Evolutionary conservation across 2,329 filamentous ascomycete species (phyloP).

Genomic region (Aureobasidium vineae): DNA sequence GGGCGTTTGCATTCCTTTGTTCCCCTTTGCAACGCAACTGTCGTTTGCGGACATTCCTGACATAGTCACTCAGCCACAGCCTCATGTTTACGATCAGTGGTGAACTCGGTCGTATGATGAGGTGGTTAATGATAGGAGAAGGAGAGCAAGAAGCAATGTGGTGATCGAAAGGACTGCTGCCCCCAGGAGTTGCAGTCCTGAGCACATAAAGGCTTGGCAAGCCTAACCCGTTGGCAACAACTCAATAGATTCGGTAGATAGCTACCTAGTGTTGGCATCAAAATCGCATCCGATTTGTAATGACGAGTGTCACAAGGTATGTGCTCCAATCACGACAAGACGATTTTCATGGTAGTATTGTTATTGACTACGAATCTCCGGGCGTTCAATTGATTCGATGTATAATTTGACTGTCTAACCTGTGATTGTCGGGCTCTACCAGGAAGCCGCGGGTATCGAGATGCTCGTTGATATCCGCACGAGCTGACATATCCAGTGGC

Average conservation of each 20-base stretch:
- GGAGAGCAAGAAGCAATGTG: not conserved
- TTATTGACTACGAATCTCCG: not conserved
- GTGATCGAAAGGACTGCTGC: not conserved
- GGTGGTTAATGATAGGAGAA: not conserved
- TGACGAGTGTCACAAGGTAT: not conserved
- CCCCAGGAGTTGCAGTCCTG: not conserved
- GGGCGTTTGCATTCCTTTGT: slow-evolving; percentile 4
- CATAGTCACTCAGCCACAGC: not conserved
- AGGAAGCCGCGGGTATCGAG: not conserved
- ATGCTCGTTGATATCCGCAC: not conserved
- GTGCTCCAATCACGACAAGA: not conserved
- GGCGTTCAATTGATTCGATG: no score
- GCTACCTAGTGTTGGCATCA: not conserved
- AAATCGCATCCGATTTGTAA: not conserved
- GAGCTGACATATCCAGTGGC: not conserved
- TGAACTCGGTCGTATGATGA: no score
- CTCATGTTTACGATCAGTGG: not conserved
- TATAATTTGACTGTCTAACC: not conserved
- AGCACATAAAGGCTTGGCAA: not conserved
- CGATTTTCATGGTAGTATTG: not conserved
- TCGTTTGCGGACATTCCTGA: not conserved
- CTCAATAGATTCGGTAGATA: accelerated
- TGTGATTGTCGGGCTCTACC: no score
- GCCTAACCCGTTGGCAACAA: not conserved
- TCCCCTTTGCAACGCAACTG: not conserved